Percentiles rank a stretch among this genome's conserved stretches.
phyloP scores from a whole-genome alignment of 2,329 filamentous ascomycete species.

The Diaporthe amygdali region DNA sequence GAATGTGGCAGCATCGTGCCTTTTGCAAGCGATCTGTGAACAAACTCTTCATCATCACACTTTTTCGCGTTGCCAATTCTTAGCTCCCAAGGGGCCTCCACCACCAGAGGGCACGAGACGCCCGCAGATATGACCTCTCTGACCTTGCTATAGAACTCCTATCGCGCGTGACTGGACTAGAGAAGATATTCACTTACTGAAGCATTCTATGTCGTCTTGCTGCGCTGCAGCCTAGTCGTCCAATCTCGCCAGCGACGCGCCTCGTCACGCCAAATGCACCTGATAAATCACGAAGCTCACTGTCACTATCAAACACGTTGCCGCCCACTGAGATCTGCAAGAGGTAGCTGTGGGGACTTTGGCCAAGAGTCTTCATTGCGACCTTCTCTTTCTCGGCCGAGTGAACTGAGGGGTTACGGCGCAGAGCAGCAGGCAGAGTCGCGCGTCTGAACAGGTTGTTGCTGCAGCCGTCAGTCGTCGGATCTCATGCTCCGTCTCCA shows the following conservation, averaged over 20 bases:
- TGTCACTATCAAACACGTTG: not conserved
- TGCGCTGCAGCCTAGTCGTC: not conserved
- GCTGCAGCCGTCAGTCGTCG: not conserved
- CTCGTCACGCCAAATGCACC: not conserved
- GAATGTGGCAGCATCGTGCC: constrained; percentile 6
- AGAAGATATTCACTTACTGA: not conserved
- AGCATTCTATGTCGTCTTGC: not conserved
- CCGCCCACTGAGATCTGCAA: not conserved
- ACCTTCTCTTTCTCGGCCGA: not conserved
- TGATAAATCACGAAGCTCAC: not conserved
- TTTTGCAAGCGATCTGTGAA: not conserved
- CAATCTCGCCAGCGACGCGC: not conserved
- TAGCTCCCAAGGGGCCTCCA: not conserved
- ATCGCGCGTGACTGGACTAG: not conserved
- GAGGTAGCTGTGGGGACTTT: not conserved
- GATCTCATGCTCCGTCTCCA: not conserved
- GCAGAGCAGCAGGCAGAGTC: not conserved
- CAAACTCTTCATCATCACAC: not conserved
- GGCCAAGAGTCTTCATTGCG: not conserved
- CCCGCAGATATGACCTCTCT: not conserved
- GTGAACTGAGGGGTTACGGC: not conserved
- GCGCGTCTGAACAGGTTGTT: not conserved
- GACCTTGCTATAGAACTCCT: not conserved
- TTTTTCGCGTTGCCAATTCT: not conserved
- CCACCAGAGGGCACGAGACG: not conserved